Percentiles rank a stretch among this genome's conserved stretches.
phyloP scores from a whole-genome alignment of 768 basidiomycete genomes.

The Boletus subparvulus region DNA sequence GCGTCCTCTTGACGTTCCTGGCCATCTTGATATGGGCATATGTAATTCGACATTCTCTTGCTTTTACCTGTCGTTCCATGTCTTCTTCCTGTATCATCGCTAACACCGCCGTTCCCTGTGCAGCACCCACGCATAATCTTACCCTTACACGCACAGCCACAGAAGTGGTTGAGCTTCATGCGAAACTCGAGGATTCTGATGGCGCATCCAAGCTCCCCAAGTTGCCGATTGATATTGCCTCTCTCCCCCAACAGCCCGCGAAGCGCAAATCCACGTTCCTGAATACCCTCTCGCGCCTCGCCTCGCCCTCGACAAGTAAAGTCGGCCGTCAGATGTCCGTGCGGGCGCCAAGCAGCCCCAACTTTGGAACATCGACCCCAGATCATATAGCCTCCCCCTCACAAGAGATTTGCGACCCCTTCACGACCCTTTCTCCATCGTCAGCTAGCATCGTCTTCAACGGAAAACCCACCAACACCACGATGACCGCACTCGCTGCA shows the following conservation, averaged over 20 bases:
- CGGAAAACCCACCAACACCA: constrained; percentile 41
- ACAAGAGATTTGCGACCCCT: constrained; percentile 62
- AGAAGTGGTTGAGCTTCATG: constrained; percentile 81
- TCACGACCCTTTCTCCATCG: constrained; percentile 42
- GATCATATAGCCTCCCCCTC: constrained; percentile 48
- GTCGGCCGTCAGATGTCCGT: constrained; percentile 42
- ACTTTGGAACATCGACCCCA: constrained; percentile 34
- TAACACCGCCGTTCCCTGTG: constrained; percentile 29
- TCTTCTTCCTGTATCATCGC: constrained; percentile 20
- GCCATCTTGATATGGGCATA: constrained; percentile 11
- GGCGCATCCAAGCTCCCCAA: constrained; percentile 56
- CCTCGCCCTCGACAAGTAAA: constrained; percentile 66
- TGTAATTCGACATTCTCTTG: constrained; percentile 15
- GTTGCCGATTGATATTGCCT: constrained; percentile 58
- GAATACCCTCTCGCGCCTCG: constrained; percentile 80
- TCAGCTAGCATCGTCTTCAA: constrained; percentile 21
- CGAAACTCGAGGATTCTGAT: constrained; percentile 68
- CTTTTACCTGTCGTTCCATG: constrained; percentile 14
- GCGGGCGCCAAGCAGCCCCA: constrained; percentile 31
- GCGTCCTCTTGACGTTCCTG: constrained; percentile 16
- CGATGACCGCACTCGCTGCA: constrained; percentile 67
- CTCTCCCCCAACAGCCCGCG: constrained; percentile 47
- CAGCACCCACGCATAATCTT: constrained; percentile 87
- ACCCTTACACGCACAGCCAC: constrained; percentile 77
- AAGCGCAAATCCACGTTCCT: constrained; percentile 85